Percentiles rank a stretch among this genome's conserved stretches.
These are phyloP conservation scores for Medicago arabica DNA, from an alignment of 306 rosid species.

Conservation along the genomic window DNA sequence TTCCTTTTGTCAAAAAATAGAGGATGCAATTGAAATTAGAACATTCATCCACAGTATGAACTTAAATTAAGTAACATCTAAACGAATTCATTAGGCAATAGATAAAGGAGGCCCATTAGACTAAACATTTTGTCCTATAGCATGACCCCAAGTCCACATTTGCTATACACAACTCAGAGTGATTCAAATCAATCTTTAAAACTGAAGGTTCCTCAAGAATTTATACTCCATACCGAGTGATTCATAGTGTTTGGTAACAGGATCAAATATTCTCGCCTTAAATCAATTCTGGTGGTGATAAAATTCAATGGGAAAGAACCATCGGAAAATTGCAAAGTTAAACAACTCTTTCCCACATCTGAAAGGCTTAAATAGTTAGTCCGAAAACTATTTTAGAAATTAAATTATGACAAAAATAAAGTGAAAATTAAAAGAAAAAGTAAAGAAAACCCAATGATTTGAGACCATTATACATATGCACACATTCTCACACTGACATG, in stretches of 20 bases:
- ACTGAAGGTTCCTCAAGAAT: neutral
- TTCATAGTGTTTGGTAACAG: neutral
- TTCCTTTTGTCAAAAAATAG: no score
- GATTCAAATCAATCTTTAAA: neutral
- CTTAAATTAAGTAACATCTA: no score
- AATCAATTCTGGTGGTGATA: slow-evolving; percentile 56
- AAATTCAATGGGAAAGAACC: slow-evolving; percentile 87
- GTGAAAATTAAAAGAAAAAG: no score
- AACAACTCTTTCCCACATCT: slow-evolving; percentile 92
- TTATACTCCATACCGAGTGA: neutral
- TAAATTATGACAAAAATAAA: neutral
- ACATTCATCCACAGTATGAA: no score
- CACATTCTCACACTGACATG: no score
- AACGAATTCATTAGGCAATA: no score
- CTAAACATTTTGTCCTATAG: no score
- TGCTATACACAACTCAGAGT: neutral
- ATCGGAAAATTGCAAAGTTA: slow-evolving; percentile 85
- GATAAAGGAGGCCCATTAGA: no score
- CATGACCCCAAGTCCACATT: no score
- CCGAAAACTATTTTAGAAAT: neutral
- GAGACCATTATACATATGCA: no score
- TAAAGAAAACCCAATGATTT: no score
- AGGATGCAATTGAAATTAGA: no score
- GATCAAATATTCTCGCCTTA: slow-evolving; percentile 11
- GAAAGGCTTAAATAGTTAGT: slow-evolving; percentile 34